Conservation (phyloP, 768 basidiomycete species). For the Erythrobasidium yunnanense region DNA sequence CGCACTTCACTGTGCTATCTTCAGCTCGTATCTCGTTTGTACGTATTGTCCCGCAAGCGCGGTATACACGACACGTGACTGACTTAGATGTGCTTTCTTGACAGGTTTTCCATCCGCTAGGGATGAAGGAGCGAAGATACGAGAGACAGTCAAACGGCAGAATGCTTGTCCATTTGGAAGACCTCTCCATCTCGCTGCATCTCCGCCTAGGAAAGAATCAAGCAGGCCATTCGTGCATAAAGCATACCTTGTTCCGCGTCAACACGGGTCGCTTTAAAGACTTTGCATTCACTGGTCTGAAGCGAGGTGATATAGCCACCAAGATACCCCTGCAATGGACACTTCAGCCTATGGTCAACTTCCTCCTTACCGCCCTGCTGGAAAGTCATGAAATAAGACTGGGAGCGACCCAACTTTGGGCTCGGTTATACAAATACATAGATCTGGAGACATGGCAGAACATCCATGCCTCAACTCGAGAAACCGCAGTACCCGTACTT, state of each 20-base stretch:
- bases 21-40: conserved; percentile 3
- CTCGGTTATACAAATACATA: neutral
- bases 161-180: neutral
- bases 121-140: neutral
- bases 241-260: neutral
- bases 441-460: conserved; percentile 2
- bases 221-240: neutral
- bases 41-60: neutral
- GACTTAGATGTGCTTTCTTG: too few relatives aligned
- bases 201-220: conserved; percentile 1
- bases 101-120: too few relatives aligned
- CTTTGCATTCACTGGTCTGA: conserved; percentile 4
- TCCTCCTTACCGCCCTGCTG: conserved; percentile 16
- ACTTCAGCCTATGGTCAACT: conserved; percentile 13
- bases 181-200: neutral
- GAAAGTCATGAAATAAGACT: neutral
- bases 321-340: conserved; percentile 4
- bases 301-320: neutral
- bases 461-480: neutral
- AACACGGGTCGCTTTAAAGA: neutral
- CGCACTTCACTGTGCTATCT: neutral
- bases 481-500: neutral
- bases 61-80: too few relatives aligned
- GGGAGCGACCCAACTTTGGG: neutral
- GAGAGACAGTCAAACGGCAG: conserved; percentile 3